Percentiles rank a stretch among this genome's conserved stretches.
These are phyloP conservation scores for Gyromitra esculenta DNA, from an alignment of 2,329 filamentous ascomycete species.

Conservation along the genomic window DNA sequence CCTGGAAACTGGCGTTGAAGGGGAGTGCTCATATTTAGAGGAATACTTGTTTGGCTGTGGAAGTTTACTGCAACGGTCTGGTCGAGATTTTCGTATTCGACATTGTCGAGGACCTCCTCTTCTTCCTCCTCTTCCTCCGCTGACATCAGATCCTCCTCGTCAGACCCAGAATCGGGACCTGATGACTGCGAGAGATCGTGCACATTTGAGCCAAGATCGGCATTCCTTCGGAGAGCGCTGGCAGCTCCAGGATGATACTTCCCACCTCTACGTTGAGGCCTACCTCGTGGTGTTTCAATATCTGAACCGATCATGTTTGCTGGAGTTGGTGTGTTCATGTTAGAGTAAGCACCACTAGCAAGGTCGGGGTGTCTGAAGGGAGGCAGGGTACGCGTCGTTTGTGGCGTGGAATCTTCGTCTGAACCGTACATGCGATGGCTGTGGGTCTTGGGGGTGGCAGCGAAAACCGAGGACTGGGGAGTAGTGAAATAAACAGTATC, in stretches of 20 bases:
- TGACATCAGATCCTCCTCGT: conserved; percentile 37
- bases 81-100: conserved; percentile 42
- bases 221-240: conserved; percentile 22
- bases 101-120: conserved; percentile 38
- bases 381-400: conserved; percentile 45
- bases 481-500: conserved; percentile 51
- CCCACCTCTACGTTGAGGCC: conserved; percentile 50
- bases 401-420: conserved; percentile 45
- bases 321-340: conserved; percentile 48
- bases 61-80: conserved; percentile 39
- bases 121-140: conserved; percentile 30
- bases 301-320: conserved; percentile 38
- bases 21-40: conserved; percentile 44
- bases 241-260: conserved; percentile 52
- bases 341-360: conserved; percentile 29
- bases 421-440: conserved; percentile 30
- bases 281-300: conserved; percentile 49
- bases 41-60: conserved; percentile 13
- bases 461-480: conserved; percentile 30
- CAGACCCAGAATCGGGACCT: conserved; percentile 40
- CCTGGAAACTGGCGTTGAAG: conserved; percentile 48
- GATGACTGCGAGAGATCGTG: conserved; percentile 37
- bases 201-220: background rate
- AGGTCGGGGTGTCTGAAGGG: conserved; percentile 41
- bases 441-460: conserved; percentile 40